These are phyloP conservation scores for Ceratocystis ficicola DNA, from an alignment of 2,329 filamentous ascomycete species.

Conservation along the genomic window DNA sequence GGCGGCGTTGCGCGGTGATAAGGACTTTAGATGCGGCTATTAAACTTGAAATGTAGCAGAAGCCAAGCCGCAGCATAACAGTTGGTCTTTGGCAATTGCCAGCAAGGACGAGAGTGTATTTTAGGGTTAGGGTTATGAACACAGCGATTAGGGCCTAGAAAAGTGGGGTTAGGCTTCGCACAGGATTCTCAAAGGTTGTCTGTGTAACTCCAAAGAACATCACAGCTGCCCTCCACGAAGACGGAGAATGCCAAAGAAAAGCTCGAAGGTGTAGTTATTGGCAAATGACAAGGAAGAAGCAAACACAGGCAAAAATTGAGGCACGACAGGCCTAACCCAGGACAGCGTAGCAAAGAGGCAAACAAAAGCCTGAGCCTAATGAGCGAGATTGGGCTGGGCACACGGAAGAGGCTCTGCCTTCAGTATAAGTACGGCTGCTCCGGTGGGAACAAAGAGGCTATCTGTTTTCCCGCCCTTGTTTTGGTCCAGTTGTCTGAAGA, in stretches of 20 bases:
- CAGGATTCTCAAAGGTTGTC: not conserved
- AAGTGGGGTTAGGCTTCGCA: not conserved
- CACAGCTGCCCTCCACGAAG: not conserved
- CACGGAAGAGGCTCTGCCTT: not conserved
- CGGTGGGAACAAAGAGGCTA: not conserved
- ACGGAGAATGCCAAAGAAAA: not conserved
- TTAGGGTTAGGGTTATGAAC: not conserved
- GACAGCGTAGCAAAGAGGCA: too few species aligned
- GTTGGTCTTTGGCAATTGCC: not conserved
- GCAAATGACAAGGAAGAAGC: not conserved
- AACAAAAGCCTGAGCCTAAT: not conserved
- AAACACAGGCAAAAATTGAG: not conserved
- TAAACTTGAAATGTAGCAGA: too few species aligned
- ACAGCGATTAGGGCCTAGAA: too few species aligned
- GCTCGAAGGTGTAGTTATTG: not conserved
- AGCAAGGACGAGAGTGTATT: not conserved
- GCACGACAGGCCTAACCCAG: too few species aligned
- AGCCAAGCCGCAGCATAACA: not conserved
- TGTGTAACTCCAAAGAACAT: constrained; percentile 7
- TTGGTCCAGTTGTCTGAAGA: not conserved
- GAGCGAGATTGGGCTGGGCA: not conserved
- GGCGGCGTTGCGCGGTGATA: not conserved
- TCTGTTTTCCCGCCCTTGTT: not conserved
- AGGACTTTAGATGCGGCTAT: not conserved
- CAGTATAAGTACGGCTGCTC: not conserved